Percentiles rank a stretch among this genome's conserved stretches.
phyloP scores from a whole-genome alignment of 371 early-diverging fungal species.

The Mucor saturninus region DNA sequence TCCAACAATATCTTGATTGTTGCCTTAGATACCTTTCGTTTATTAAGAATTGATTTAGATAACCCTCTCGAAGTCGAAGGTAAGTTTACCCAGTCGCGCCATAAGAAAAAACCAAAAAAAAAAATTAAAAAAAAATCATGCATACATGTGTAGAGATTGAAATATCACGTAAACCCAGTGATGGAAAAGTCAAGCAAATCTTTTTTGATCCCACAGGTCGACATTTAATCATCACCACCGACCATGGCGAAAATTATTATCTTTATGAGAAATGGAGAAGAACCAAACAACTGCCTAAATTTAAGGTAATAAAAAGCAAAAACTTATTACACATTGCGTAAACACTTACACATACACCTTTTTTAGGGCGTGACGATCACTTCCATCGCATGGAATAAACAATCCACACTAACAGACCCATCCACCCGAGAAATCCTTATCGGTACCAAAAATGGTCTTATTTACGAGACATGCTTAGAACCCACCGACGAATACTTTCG shows the following conservation, averaged over 20 bases:
- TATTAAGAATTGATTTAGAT: constrained; percentile 78
- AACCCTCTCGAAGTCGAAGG: constrained; percentile 41
- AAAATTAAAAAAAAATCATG: too few relatives aligned
- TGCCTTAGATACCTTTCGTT: constrained; percentile 65
- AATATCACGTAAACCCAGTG: constrained; percentile 66
- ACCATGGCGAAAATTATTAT: constrained; percentile 88
- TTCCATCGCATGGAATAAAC: constrained; percentile 90
- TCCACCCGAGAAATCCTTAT: constrained; percentile 84
- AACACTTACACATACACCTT: background rate
- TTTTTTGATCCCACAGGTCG: constrained; percentile 89
- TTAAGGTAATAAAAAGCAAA: constrained; percentile 57
- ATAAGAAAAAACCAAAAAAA: too few relatives aligned
- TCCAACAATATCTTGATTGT: constrained; percentile 81
- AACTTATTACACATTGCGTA: too few relatives aligned
- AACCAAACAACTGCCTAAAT: constrained; percentile 69
- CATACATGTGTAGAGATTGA: constrained; percentile 68
- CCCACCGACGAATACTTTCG: constrained; percentile 85
- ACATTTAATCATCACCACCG: constrained; percentile 84
- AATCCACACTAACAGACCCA: constrained; percentile 55
- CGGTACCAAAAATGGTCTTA: constrained; percentile 84
- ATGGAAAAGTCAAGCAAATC: constrained; percentile 67
- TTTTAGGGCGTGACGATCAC: constrained; percentile 77
- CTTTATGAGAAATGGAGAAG: constrained; percentile 78
- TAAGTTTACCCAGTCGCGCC: background rate
- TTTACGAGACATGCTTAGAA: constrained; percentile 87